phyloP scores from a whole-genome alignment of 73 alveolate species.

The Uronychia binucleata region DNA sequence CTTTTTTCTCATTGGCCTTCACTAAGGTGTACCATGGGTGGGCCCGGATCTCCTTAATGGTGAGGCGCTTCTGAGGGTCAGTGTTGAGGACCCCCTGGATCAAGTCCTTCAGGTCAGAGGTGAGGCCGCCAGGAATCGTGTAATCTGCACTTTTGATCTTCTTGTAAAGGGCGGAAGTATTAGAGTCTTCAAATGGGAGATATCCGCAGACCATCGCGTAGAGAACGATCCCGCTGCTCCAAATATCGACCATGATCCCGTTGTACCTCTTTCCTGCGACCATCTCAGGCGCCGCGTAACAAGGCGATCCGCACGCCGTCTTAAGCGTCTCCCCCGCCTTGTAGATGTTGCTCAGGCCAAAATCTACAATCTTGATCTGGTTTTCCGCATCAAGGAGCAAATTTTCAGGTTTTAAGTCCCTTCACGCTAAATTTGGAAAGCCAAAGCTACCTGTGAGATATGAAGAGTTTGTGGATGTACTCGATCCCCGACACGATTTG shows the following conservation, averaged over 20 bases:
- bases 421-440: neutral
- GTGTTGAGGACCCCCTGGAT: neutral
- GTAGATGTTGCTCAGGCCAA: constrained; percentile 55
- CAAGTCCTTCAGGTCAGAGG: neutral
- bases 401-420: constrained; percentile 97
- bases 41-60: constrained; percentile 55
- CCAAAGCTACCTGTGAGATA: constrained; percentile 53
- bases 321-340: constrained; percentile 24
- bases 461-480: constrained; percentile 68
- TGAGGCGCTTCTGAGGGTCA: neutral
- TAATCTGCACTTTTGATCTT: constrained; percentile 70
- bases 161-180: constrained; percentile 67
- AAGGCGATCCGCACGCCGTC: constrained; percentile 80
- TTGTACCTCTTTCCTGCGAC: constrained; percentile 62
- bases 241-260: constrained; percentile 67
- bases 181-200: constrained; percentile 82
- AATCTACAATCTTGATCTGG: constrained; percentile 47
- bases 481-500: constrained; percentile 77
- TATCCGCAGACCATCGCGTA: constrained; percentile 86
- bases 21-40: constrained; percentile 81
- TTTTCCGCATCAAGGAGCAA: constrained; percentile 74
- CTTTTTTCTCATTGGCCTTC: constrained; percentile 64
- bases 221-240: constrained; percentile 84
- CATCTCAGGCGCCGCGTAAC: constrained; percentile 86
- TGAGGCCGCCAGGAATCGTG: constrained; percentile 38